Base-by-base conservation (phyloP, 2,329 filamentous ascomycete species). In the Ophiobolus disseminans region DNA sequence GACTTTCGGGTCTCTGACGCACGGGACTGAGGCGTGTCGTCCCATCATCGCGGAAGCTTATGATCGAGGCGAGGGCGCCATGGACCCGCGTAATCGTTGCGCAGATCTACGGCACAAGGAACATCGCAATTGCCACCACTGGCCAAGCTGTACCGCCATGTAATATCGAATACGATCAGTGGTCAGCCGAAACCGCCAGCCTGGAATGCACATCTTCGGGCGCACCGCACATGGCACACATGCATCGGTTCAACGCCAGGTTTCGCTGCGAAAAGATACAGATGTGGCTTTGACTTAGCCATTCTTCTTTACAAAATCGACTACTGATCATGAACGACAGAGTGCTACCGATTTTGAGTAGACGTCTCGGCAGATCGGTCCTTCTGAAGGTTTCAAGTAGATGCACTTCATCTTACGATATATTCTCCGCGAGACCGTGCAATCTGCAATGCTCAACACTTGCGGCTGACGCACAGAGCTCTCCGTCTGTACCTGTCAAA, bases 341-440 rank as follows among this genome's bases (percentile, higher is more conserved):
- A 7, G 10, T n/a, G n/a, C 30, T 14, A 14, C 13, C 30, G 16
- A 7, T 32, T 32, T 7, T 13, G 8, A 14, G n/a, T 7, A 7
- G 30, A 30, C 20, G 7, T 11, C 37, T 58, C 54, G 51, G 52
- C 55, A 51, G 35, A 32, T 36, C 30, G 30, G 40, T 37, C 30
- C 30, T 32, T 32, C 30, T 48, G 46, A 48, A 30, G 43, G 62
- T 66, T 66, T 66, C 62, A 64, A 57, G 45, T 68, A 65, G 41
- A 66, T 41, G 45, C 48, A 45, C 32, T 46, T 57, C 59, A 60
- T 60, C 39, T 59, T 52, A 26, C 41, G 23, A 25, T 19, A 26
- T 43, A 19, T 46, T 39, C 26, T 43, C 45, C 40, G 28, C 42
- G 42, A 43, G 47, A 16, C 43, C 41, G 34, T 34, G 46, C 51